Percentiles rank a stretch among this genome's conserved stretches.
Conservation (phyloP, 352 stramenopile genomes). For the Globisporangium okanoganense region DNA sequence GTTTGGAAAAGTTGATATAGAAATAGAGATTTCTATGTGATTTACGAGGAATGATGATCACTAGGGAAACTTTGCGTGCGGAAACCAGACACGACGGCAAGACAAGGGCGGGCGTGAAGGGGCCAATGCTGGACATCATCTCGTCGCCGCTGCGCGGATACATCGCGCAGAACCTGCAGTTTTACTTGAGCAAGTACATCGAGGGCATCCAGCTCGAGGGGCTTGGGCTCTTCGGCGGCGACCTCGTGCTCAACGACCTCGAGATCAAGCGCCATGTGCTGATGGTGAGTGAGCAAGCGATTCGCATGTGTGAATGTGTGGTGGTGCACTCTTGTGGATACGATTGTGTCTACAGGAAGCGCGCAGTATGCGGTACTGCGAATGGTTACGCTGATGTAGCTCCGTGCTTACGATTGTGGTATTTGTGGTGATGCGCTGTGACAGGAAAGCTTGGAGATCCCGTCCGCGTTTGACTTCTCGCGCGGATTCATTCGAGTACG, state of each 20-base stretch:
- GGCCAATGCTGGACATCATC: constrained; percentile 81
- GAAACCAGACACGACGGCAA: background rate
- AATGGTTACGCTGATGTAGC: background rate
- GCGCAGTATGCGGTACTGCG: background rate
- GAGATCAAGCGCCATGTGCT: constrained; percentile 88
- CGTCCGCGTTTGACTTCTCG: constrained; percentile 85
- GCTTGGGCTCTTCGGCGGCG: constrained; percentile 77
- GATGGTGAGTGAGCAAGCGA: constrained; percentile 17
- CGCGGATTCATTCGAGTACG: constrained; percentile 77
- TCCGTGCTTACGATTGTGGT: background rate
- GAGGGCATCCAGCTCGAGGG: constrained; percentile 86
- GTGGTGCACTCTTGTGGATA: background rate
- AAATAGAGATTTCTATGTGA: background rate
- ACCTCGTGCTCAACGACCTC: constrained; percentile 86
- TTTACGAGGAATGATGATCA: background rate
- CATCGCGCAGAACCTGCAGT: constrained; percentile 86
- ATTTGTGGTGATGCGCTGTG: background rate
- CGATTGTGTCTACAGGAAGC: background rate
- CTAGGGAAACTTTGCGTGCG: background rate
- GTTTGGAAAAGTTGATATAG: background rate
- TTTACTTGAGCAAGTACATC: constrained; percentile 89
- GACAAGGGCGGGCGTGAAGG: background rate
- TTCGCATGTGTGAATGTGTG: background rate
- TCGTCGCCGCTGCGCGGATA: constrained; percentile 82
- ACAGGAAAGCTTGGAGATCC: constrained; percentile 80